A percentile compares a stretch with the other conserved stretches of the same genome.
Conservation (phyloP, 31 red algal genomes). For the Asparagopsis taxiformis region DNA sequence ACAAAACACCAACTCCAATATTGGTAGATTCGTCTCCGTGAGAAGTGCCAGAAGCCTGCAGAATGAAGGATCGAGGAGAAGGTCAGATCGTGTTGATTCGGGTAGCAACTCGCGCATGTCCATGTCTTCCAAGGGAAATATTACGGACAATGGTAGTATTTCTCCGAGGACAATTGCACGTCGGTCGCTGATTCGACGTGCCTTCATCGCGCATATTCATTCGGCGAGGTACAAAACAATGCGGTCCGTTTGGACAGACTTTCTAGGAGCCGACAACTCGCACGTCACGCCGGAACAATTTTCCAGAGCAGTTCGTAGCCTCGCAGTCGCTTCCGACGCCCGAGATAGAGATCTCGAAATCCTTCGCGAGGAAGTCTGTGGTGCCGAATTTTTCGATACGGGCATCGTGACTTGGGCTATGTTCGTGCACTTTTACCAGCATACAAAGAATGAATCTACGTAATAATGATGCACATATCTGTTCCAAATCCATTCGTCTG, state of each 20-base stretch:
- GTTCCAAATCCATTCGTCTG: too few relatives aligned
- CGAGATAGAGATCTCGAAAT: conserved; percentile 35
- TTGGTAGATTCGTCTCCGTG: conserved; percentile 1
- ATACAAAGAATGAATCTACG: conserved; percentile 21
- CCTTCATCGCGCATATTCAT: conserved; percentile 57
- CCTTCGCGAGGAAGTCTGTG: conserved; percentile 39
- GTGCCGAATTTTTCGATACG: not conserved
- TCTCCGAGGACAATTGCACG: conserved; percentile 4
- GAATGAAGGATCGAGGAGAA: conserved; percentile 1
- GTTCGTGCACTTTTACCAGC: conserved; percentile 44
- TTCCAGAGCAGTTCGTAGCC: conserved; percentile 12
- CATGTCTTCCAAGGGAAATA: not conserved
- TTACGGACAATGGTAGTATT: conserved; percentile 1
- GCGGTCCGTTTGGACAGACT: conserved; percentile 33
- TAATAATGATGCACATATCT: not conserved
- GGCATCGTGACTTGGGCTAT: conserved; percentile 44
- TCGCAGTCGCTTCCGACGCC: conserved; percentile 41
- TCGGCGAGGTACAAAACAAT: conserved; percentile 13
- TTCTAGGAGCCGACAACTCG: conserved; percentile 20
- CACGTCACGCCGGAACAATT: conserved; percentile 13
- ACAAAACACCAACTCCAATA: too few relatives aligned
- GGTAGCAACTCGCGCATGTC: too few relatives aligned
- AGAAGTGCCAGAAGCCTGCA: conserved; percentile 1
- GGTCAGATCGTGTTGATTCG: too few relatives aligned
- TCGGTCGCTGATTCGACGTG: conserved; percentile 27